Conservation (phyloP, 1,139 yeast species). For the Candida sp. region DNA sequence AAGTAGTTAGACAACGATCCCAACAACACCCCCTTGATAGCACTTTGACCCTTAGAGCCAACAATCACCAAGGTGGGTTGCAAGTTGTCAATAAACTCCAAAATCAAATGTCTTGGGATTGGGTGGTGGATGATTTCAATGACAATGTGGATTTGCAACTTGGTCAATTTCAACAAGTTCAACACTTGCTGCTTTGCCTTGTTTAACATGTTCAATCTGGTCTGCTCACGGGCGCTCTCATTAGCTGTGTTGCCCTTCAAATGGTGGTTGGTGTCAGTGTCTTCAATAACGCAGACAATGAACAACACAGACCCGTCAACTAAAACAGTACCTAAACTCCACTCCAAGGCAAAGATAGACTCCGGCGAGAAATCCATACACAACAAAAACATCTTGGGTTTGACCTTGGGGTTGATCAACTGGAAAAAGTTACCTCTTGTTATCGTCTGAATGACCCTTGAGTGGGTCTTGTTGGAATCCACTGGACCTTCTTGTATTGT, state of each 20-base stretch:
- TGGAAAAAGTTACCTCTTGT: conserved; percentile 73
- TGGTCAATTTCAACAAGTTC: conserved; percentile 67
- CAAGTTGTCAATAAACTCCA: conserved; percentile 81
- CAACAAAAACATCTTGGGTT: conserved; percentile 72
- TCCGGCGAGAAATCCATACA: conserved; percentile 89
- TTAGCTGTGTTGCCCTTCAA: conserved; percentile 43
- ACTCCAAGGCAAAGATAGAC: conserved; percentile 84
- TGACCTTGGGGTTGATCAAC: conserved; percentile 49
- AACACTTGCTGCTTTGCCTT: conserved; percentile 63
- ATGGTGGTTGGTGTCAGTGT: conserved; percentile 55
- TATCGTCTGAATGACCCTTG: conserved; percentile 67
- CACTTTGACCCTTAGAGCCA: conserved; percentile 79
- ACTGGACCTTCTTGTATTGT: conserved; percentile 65
- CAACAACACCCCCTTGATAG: conserved; percentile 75
- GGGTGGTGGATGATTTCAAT: conserved; percentile 84
- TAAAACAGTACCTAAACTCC: conserved; percentile 88
- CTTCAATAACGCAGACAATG: conserved; percentile 79
- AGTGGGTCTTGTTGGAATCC: conserved; percentile 58
- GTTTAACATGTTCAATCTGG: conserved; percentile 62
- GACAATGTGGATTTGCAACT: conserved; percentile 76
- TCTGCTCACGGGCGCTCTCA: conserved; percentile 50
- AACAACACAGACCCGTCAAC: conserved; percentile 86
- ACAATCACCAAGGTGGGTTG: conserved; percentile 86
- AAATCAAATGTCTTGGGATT: conserved; percentile 83
- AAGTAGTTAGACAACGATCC: conserved; percentile 80